phyloP scores from a whole-genome alignment of 1,139 yeast species.

The Hyphopichia fennica region DNA sequence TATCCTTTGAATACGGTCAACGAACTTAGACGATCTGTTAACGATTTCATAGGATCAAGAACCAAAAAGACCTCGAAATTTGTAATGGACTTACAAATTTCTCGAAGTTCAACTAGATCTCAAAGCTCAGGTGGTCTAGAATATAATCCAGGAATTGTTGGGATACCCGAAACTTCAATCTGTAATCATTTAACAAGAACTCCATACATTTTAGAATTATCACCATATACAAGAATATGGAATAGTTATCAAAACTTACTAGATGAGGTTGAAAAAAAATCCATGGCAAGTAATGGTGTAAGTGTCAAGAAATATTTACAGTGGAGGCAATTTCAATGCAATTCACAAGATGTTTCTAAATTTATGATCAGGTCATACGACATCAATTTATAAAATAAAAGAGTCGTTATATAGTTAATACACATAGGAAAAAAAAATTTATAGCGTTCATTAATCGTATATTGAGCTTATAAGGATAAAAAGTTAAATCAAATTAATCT shows the following conservation, averaged over 20 bases:
- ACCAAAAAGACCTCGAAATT: constrained; percentile 21
- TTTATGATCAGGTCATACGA: constrained; percentile 1
- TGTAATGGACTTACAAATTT: constrained; percentile 13
- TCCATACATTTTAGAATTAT: constrained; percentile 27
- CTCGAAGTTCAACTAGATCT: constrained; percentile 18
- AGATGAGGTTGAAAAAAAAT: constrained; percentile 23
- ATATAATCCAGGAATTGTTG: constrained; percentile 16
- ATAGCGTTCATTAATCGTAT: neutral
- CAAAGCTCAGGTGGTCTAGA: neutral
- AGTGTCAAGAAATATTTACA: constrained; percentile 30
- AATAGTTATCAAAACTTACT: constrained; percentile 30
- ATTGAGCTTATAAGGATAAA: too few relatives aligned
- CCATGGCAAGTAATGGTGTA: constrained; percentile 12
- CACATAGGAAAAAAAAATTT: neutral
- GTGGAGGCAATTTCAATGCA: constrained; percentile 39
- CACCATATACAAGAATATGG: constrained; percentile 39
- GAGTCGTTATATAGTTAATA: too few relatives aligned
- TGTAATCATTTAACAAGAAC: constrained; percentile 16
- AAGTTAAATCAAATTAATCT: constrained; percentile 34
- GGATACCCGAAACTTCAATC: constrained; percentile 27
- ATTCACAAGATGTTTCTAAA: constrained; percentile 9
- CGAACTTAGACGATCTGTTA: neutral
- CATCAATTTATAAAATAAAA: constrained; percentile 6
- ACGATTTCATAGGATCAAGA: constrained; percentile 25
- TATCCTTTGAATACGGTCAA: constrained; percentile 1